These are phyloP conservation scores for Hypericum androsaemum DNA, from an alignment of 345 rosid species.

Conservation along the genomic window DNA sequence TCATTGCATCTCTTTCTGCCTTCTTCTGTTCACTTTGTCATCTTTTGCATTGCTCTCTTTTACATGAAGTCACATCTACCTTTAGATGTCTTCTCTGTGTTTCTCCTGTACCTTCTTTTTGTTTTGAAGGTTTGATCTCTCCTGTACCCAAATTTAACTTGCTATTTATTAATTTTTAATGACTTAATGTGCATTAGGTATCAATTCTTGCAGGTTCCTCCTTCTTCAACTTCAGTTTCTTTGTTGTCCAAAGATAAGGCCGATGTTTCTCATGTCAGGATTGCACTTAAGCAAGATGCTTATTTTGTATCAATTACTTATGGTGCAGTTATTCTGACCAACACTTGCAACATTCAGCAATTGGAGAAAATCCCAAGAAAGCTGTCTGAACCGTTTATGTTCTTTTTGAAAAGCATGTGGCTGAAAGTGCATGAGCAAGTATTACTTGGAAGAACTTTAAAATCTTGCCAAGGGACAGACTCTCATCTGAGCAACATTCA, in stretches of 20 bases:
- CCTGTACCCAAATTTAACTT: no score
- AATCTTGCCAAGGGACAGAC: constrained; percentile 6
- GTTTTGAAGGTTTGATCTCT: no score
- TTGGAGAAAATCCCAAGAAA: constrained; percentile 28
- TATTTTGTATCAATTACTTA: constrained; percentile 24
- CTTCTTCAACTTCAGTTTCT: constrained; percentile 15
- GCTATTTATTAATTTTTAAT: not conserved
- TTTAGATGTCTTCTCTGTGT: not conserved
- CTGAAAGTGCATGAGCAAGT: constrained; percentile 23
- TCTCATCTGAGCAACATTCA: constrained; percentile 21
- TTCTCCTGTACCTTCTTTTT: not conserved
- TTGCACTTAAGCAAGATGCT: constrained; percentile 23
- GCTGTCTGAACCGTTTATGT: constrained; percentile 21
- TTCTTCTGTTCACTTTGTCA: no score
- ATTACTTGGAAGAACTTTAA: constrained; percentile 15
- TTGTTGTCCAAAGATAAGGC: constrained; percentile 17
- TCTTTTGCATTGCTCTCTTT: no score
- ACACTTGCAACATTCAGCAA: constrained; percentile 27
- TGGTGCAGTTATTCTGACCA: constrained; percentile 30
- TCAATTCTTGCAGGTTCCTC: constrained; percentile 33
- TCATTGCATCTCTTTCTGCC: no score
- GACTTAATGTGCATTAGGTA: constrained; percentile 26
- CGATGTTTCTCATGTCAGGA: constrained; percentile 11
- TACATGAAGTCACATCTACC: not conserved
- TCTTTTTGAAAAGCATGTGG: constrained; percentile 31